Evolutionary conservation across 2,329 filamentous ascomycete species (phyloP), one percentile per base, ranked within the genome.

Genomic region (Neonectria punicea): DNA sequence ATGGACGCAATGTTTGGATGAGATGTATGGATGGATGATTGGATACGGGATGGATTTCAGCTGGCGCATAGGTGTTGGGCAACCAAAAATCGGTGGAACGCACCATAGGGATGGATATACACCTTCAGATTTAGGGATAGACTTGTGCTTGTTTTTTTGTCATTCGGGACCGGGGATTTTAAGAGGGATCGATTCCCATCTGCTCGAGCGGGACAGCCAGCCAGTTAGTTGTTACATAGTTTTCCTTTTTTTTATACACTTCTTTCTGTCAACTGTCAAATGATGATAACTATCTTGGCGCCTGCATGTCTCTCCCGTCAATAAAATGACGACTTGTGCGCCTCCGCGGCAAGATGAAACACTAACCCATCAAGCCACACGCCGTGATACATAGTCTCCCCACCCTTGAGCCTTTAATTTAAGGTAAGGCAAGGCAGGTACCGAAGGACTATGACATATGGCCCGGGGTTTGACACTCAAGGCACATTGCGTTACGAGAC

Each of bases 181-280:
- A 57, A 53, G 25, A 67, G 71, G 71, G 71, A 67, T 69, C 71
- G 57, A 69, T 70, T 61, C 67, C 65, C 68, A 70, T 47, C 57
- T 61, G 41, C 50, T 69, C 50, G 53, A 53, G 56, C 73, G 73
- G 70, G 64, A 72, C 67, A 69, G 67, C 70, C 64, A 63, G 62
- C 53, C 58, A 64, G 58, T 49, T 63, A 67, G 61, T 22, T 43
- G 43, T 39, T 39, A 39, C 14, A 39, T 39, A 39, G 36, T 22
- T 44, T 54, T 55, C 34, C 32, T 25, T 51, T 3, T 57, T 10
- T 53, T 55, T 30, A 63, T 53, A 59, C 58, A 57, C 39, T 41
- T 39, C 22, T 16, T 39, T 6, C 32, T 41, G 32, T 34, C n/a
- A 53, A 30, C 51, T 57, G n/a, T 49, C 25, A 53, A 30, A 51